A percentile compares a stretch with the other conserved stretches of the same genome.
phyloP scores from a whole-genome alignment of 169 alveolate species.

The Pseudocohnilembus persalinus region DNA sequence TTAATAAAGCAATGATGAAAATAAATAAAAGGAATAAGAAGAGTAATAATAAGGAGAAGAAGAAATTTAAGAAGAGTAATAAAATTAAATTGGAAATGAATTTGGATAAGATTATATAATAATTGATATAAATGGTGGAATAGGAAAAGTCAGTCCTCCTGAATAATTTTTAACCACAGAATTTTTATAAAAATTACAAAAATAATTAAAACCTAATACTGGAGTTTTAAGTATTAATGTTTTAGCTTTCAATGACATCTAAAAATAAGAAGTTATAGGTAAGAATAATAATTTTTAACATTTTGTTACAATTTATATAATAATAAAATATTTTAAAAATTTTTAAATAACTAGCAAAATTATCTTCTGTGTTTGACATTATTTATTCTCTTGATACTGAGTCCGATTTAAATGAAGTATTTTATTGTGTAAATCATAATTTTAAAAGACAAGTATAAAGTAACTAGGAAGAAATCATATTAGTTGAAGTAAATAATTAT shows the following conservation, averaged over 20 bases:
- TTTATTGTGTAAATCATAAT: background rate
- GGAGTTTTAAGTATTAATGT: constrained; percentile 33
- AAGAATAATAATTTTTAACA: too few species aligned
- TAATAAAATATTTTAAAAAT: too few species aligned
- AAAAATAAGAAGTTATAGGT: constrained; percentile 10
- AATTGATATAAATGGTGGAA: constrained; percentile 29
- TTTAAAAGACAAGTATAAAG: constrained; percentile 15
- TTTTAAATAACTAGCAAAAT: background rate
- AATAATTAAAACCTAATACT: constrained; percentile 5
- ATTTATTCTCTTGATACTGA: constrained; percentile 8
- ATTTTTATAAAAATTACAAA: constrained; percentile 23
- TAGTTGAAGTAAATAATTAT: background rate
- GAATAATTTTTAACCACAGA: constrained; percentile 20
- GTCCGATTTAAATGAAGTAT: constrained; percentile 11
- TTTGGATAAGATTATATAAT: constrained; percentile 24
- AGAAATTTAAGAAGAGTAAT: constrained; percentile 2
- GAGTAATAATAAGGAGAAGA: background rate
- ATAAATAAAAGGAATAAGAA: background rate
- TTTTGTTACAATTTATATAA: too few species aligned
- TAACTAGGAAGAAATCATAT: background rate
- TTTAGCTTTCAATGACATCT: constrained; percentile 16
- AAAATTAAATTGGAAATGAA: constrained; percentile 6
- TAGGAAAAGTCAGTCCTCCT: constrained; percentile 33
- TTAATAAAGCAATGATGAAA: background rate
- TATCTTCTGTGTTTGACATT: background rate